A percentile compares a stretch with the other conserved stretches of the same genome.
Evolutionary conservation across 1,284 basidiomycete species (phyloP).

Genomic region (Cutaneotrichosporon mucoides): DNA sequence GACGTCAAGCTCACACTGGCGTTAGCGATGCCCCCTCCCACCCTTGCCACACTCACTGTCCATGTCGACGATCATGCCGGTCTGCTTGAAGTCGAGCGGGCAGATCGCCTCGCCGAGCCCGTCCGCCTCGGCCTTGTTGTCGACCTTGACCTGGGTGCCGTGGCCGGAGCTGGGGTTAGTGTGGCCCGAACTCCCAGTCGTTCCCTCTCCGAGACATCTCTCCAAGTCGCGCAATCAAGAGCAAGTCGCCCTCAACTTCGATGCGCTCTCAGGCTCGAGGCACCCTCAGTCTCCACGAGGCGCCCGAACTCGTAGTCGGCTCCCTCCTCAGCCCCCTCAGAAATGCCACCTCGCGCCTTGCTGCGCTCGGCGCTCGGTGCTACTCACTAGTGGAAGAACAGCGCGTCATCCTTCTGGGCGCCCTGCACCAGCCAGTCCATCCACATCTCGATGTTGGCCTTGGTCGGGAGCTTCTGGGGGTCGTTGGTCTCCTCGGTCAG

Average conservation of each 20-base stretch:
- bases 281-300: no score
- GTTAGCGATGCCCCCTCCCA: neutral
- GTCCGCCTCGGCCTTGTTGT: slow-evolving; percentile 55
- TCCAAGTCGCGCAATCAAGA: neutral
- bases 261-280: no score
- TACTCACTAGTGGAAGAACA: slow-evolving; percentile 73
- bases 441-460: slow-evolving; percentile 74
- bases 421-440: slow-evolving; percentile 83
- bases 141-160: slow-evolving; percentile 71
- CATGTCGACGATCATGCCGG: slow-evolving; percentile 71
- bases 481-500: slow-evolving; percentile 72
- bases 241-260: no score
- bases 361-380: neutral
- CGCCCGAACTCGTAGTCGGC: no score
- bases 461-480: slow-evolving; percentile 65
- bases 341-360: no score
- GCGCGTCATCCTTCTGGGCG: slow-evolving; percentile 74
- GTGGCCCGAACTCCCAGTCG: no score
- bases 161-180: slow-evolving; percentile 57
- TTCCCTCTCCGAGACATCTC: neutral
- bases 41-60: slow-evolving; percentile 33
- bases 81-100: slow-evolving; percentile 69
- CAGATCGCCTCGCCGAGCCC: slow-evolving; percentile 63
- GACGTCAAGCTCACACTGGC: slow-evolving; percentile 10
- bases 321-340: no score